Percentiles rank a stretch among this genome's conserved stretches.
Conservation (phyloP, 2,329 filamentous ascomycete species). For the Chrysosporium queenslandicum region DNA sequence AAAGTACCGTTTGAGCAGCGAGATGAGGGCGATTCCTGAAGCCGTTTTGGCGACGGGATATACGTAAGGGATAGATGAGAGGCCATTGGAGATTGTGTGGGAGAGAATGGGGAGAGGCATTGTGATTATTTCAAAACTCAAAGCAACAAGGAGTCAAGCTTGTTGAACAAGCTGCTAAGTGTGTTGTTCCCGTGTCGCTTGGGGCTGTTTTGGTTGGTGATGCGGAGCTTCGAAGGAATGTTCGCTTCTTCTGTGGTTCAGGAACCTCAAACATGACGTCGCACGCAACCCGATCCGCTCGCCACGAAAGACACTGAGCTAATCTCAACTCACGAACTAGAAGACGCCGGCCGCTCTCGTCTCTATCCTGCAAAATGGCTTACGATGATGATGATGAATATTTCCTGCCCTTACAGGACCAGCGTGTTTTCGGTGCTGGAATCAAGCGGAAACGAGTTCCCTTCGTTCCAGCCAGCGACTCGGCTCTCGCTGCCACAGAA, state of each 20-base stretch:
- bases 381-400: slow-evolving; percentile 44
- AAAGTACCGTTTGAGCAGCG: slow-evolving; percentile 62
- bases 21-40: slow-evolving; percentile 44
- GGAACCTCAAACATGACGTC: not conserved
- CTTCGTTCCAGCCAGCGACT: slow-evolving; percentile 45
- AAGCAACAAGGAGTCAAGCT: not conserved
- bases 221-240: too few relatives aligned
- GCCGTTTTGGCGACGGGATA: slow-evolving; percentile 45
- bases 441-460: slow-evolving; percentile 51
- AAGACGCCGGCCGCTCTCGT: too few relatives aligned
- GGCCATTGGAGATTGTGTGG: slow-evolving; percentile 45
- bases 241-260: too few relatives aligned
- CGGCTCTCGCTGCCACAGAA: slow-evolving; percentile 22
- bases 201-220: too few relatives aligned
- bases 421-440: slow-evolving; percentile 53
- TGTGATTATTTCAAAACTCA: too few relatives aligned
- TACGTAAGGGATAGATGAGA: slow-evolving; percentile 45
- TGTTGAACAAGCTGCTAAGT: too few relatives aligned
- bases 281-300: too few relatives aligned
- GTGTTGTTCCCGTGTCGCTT: too few relatives aligned
- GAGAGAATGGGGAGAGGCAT: slow-evolving; percentile 56
- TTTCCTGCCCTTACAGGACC: slow-evolving; percentile 48
- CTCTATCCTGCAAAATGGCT: slow-evolving; percentile 20
- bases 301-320: too few relatives aligned
- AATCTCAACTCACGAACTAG: not conserved